Base-by-base conservation (phyloP, 2,329 filamentous ascomycete species). In the Penicillium sp. region DNA sequence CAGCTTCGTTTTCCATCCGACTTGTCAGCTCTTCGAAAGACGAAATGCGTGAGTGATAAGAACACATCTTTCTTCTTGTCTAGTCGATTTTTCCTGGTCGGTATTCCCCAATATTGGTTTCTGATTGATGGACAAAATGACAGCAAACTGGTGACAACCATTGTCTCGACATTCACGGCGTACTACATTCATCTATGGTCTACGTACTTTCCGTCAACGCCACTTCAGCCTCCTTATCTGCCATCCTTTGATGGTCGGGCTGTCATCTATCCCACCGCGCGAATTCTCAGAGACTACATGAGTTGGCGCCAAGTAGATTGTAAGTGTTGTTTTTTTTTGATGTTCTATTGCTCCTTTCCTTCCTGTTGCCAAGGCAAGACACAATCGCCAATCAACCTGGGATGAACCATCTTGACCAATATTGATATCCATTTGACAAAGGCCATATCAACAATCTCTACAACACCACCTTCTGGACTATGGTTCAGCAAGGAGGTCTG, bases 391-490 rank as follows among this genome's bases (percentile, higher is more conserved):
- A 13, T 7, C 5, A n/a, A 26, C 25, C 2, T 1, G 8, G n/a
- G 29, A 18, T 25, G 26, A 8, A 7, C 5, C 3, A 7, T 9
- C 25, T 25, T 24, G 11, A 4, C 7, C 39, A 26, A 26, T 5
- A 39, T 13, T 26, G 25, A 3, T 12, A 7, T 26, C 5, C 9
- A 13, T 3, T 6, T 13, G n/a, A 5, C 18, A 12, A 50, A 91
- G 88, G 88, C 56, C 93, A 98, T 66, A 95, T 98, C 60, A 98
- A 98, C 69, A 98, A 98, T 63, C 79, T 98, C 4, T 98, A 96
- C 70, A 98, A 98, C 66, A 98, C 93, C 0, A 88, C 89, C 0
- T 97, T 97, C 67, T 98, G 93, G 93, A 77, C 85, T 1, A 75
- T 98, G 60, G 85, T 97, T 24, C 82, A 88, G 54, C 74, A 82